These are phyloP conservation scores for Penicillium fuscoglaucum DNA, from an alignment of 2,329 filamentous ascomycete genomes.

Conservation along the genomic window DNA sequence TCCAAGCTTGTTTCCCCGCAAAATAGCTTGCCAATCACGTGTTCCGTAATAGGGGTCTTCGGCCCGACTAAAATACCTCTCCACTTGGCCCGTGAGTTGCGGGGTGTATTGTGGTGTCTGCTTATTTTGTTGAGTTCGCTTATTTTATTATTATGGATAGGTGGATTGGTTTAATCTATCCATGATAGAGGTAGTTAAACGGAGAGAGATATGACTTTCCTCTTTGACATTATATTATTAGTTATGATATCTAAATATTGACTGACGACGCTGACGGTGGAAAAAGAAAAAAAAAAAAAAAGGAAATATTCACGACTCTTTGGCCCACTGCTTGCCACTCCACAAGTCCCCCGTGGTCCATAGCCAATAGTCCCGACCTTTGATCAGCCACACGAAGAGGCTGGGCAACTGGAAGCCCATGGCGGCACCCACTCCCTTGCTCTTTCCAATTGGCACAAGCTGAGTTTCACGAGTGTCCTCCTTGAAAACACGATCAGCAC, in stretches of 20 bases:
- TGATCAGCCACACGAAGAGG: constrained; percentile 51
- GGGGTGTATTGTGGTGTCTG: background rate
- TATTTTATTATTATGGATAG: too few species aligned
- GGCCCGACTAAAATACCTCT: background rate
- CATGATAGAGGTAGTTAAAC: too few species aligned
- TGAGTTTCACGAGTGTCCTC: constrained; percentile 51
- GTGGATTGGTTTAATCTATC: too few species aligned
- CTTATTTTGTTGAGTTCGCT: too few species aligned
- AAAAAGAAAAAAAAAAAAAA: background rate
- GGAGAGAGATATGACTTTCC: too few species aligned
- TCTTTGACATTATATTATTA: too few species aligned
- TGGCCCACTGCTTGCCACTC: constrained; percentile 55
- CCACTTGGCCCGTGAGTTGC: background rate
- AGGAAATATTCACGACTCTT: constrained; percentile 35
- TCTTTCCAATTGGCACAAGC: constrained; percentile 50
- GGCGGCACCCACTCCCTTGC: constrained; percentile 48
- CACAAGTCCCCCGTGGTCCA: constrained; percentile 52
- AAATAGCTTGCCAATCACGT: background rate
- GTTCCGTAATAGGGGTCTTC: background rate
- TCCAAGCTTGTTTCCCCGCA: background rate
- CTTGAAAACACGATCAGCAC: constrained; percentile 37
- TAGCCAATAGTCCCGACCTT: constrained; percentile 55
- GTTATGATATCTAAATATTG: too few species aligned
- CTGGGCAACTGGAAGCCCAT: constrained; percentile 49
- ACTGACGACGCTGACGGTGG: background rate